Conservation (phyloP, 192 early-diverging fungal genomes). For the Jimgerdemannia flammicorona region DNA sequence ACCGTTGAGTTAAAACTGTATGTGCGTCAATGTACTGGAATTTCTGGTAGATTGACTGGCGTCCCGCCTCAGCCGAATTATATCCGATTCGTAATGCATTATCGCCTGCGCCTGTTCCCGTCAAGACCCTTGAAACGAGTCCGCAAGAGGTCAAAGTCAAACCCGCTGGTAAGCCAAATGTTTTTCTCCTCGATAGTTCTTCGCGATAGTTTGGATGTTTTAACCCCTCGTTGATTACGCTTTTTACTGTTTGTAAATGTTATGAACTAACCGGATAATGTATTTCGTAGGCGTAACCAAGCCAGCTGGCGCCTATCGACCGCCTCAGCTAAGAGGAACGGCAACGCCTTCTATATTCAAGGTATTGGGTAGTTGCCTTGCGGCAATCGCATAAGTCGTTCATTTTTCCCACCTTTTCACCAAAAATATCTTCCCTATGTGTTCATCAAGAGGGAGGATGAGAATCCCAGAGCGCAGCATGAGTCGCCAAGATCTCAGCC, state of each 20-base stretch:
- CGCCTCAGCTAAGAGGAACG: conserved; percentile 61
- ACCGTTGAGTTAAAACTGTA: not conserved
- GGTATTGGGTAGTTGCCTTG: conserved; percentile 21
- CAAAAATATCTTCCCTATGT: not conserved
- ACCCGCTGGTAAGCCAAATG: conserved; percentile 22
- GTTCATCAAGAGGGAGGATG: conserved; percentile 24
- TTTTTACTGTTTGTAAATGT: too few species aligned
- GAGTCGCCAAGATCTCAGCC: conserved; percentile 14
- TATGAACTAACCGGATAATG: too few species aligned
- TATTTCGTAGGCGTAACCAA: conserved; percentile 25
- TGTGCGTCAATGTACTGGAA: conserved; percentile 29
- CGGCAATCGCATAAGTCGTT: conserved; percentile 29
- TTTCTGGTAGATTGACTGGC: conserved; percentile 45
- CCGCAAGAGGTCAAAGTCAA: conserved; percentile 37
- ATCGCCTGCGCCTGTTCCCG: conserved; percentile 65
- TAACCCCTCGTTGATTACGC: too few species aligned
- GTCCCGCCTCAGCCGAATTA: conserved; percentile 53
- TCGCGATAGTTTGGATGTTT: too few species aligned
- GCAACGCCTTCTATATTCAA: conserved; percentile 31
- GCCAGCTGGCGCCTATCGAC: conserved; percentile 58
- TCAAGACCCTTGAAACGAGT: conserved; percentile 25
- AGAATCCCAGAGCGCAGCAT: conserved; percentile 24
- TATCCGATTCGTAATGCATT: conserved; percentile 78
- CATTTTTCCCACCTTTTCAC: conserved; percentile 5
- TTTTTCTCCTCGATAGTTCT: too few species aligned